Evolutionary conservation across 768 basidiomycete genomes (phyloP), one percentile per base, ranked within the genome.

Genomic region (Lyophyllum decastes): DNA sequence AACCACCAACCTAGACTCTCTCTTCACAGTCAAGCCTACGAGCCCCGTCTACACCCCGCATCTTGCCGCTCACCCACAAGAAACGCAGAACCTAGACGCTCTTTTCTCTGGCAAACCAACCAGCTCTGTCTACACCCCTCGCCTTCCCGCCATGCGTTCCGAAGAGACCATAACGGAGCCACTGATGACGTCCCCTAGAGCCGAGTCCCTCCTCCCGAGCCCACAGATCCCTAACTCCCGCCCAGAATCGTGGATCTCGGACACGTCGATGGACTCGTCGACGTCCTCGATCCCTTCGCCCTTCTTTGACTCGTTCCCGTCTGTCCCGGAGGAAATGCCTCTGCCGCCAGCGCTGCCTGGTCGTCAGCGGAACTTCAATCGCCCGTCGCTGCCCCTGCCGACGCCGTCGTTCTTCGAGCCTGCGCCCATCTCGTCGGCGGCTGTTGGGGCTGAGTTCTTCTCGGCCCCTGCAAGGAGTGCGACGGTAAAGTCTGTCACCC

Each of bases 261-360:
- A 74, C 19, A 72, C 76, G 9, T 70, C 80, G 27, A 55, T 72
- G 17, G 67, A 77, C 40, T 76, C 78, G 6, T 76, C 53, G 45
- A 70, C 76, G 35, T 75, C 78, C 2, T 76, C 55, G 44, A 73
- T 67, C 58, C 73, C 75, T 61, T 83, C 76, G 59, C 83, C 73
- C 49, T 63, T 78, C 24, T 80, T 90, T 43, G 88, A 90, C 57
- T 81, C 87, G 7, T 90, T 91, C 70, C 90, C 90, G 22, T 81
- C 82, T 33, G 88, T 90, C 5, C 89, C 89, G 1, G 74, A 79
- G 47, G 76, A 74, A 17, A 69, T 77, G 5, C 81, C 82, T 1
- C 64, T 73, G 2, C 48, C 55, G 14, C 66, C 63, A 34, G 57
- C 61, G 21, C 47, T 61, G 14, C 43, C 61, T 17, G 51, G 58